Conservation (phyloP, 805 yeast species). For the Ogataea pignaliae region DNA sequence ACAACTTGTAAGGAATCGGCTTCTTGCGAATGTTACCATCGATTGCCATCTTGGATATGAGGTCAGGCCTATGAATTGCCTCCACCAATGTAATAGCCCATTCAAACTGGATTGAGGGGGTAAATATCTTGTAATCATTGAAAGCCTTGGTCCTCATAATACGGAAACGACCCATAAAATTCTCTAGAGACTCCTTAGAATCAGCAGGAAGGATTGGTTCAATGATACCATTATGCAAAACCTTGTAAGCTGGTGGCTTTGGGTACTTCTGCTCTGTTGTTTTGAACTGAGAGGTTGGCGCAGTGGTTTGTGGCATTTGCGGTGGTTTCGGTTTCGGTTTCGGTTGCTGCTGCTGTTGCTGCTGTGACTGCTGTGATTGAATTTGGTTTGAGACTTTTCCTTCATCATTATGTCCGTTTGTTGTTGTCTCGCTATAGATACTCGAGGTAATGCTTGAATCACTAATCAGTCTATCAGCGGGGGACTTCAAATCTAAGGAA, state of each 20-base stretch:
- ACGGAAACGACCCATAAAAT: slow-evolving; percentile 25
- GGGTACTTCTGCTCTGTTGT: slow-evolving; percentile 4
- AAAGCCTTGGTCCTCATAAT: slow-evolving; percentile 29
- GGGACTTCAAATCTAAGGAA: background rate
- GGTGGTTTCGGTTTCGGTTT: background rate
- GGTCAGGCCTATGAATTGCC: slow-evolving; percentile 37
- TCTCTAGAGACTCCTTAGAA: slow-evolving; percentile 24
- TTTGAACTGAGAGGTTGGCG: slow-evolving; percentile 2
- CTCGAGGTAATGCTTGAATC: slow-evolving; percentile 14
- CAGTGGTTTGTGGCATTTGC: background rate
- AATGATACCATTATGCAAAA: slow-evolving; percentile 22
- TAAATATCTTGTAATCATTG: slow-evolving; percentile 34
- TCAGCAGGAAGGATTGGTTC: slow-evolving; percentile 29
- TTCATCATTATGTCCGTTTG: background rate
- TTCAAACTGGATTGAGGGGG: slow-evolving; percentile 51
- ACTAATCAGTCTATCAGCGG: slow-evolving; percentile 7
- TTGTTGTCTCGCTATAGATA: slow-evolving; percentile 10
- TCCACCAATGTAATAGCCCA: slow-evolving; percentile 60
- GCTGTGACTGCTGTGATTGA: background rate
- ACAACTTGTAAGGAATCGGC: slow-evolving; percentile 37
- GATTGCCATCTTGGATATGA: slow-evolving; percentile 40
- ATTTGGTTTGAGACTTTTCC: slow-evolving; percentile 1
- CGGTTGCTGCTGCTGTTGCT: background rate
- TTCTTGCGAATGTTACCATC: slow-evolving; percentile 41
- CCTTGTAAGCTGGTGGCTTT: slow-evolving; percentile 16